A percentile compares a stretch with the other conserved stretches of the same genome.
Evolutionary conservation across 2,329 filamentous ascomycete genomes (phyloP).

Genomic region (Proliferodiscus dingleyae): DNA sequence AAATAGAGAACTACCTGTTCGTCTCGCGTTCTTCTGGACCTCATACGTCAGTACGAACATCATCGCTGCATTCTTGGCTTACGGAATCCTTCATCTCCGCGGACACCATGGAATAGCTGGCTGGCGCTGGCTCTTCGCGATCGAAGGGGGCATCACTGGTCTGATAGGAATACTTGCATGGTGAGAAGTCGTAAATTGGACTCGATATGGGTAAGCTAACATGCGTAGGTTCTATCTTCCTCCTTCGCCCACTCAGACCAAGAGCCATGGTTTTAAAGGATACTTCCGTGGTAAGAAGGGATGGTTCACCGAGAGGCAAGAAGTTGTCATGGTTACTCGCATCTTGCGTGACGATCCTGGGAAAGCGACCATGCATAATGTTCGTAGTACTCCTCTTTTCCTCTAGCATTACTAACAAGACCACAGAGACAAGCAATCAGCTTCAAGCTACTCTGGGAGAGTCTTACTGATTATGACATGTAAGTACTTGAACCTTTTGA

Average conservation of each 20-base stretch:
- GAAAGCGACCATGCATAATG: conserved; percentile 44
- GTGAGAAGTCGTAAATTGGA: not conserved
- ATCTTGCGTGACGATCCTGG: conserved; percentile 50
- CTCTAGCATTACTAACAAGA: not conserved
- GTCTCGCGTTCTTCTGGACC: conserved; percentile 64
- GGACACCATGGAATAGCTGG: conserved; percentile 48
- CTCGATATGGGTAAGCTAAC: not conserved
- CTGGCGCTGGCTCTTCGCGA: conserved; percentile 53
- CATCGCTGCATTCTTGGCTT: conserved; percentile 50
- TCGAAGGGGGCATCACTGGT: conserved; percentile 26
- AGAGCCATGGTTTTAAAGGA: conserved; percentile 25
- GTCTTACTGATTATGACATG: conserved; percentile 49
- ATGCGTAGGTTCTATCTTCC: conserved; percentile 46
- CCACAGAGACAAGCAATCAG: conserved; percentile 40
- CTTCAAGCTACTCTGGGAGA: conserved; percentile 40
- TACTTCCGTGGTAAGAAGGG: conserved; percentile 54
- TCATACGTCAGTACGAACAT: conserved; percentile 48
- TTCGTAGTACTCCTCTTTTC: conserved; percentile 42
- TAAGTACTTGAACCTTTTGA: not conserved
- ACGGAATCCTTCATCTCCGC: conserved; percentile 50
- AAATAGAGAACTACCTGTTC: conserved; percentile 56
- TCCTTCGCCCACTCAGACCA: conserved; percentile 20
- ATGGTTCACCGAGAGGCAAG: conserved; percentile 52
- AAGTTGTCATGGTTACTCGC: conserved; percentile 62
- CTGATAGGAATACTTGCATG: conserved; percentile 9